Conservation (phyloP, 75 land plant species). For the Picea sitchensis region DNA sequence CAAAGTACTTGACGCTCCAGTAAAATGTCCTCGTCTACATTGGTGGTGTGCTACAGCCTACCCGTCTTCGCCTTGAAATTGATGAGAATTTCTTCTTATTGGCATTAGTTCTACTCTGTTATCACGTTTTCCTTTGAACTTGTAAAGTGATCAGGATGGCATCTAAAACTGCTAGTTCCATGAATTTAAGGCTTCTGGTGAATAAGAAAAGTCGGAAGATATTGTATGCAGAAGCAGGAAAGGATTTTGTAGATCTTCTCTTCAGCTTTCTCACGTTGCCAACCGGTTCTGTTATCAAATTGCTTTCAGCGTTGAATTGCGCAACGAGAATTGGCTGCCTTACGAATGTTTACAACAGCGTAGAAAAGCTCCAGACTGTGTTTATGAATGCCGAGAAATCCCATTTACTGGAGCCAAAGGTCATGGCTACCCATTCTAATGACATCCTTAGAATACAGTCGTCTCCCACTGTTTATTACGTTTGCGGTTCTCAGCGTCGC, state of each 20-base stretch:
- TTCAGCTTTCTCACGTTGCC: neutral
- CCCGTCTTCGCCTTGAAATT: no score
- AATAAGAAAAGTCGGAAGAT: neutral
- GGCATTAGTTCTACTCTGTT: no score
- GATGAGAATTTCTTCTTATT: no score
- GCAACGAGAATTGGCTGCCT: neutral
- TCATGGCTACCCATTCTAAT: neutral
- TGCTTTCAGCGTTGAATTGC: no score
- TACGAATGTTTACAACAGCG: neutral
- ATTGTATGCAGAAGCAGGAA: slow-evolving; percentile 4
- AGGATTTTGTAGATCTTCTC: neutral
- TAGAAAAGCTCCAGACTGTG: neutral
- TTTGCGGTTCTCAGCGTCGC: no score
- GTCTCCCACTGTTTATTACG: neutral
- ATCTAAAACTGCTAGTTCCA: no score
- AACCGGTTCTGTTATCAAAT: neutral
- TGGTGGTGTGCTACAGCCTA: no score
- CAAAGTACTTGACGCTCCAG: no score
- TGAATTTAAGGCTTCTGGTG: slow-evolving; percentile 19
- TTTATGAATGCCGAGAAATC: neutral
- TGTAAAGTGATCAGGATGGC: no score
- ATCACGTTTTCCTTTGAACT: no score
- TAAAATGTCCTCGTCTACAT: no score
- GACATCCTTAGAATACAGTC: neutral
- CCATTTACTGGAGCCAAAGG: neutral